Conservation (phyloP, 495 filamentous ascomycete genomes). For the Penicillium waksmanii region DNA sequence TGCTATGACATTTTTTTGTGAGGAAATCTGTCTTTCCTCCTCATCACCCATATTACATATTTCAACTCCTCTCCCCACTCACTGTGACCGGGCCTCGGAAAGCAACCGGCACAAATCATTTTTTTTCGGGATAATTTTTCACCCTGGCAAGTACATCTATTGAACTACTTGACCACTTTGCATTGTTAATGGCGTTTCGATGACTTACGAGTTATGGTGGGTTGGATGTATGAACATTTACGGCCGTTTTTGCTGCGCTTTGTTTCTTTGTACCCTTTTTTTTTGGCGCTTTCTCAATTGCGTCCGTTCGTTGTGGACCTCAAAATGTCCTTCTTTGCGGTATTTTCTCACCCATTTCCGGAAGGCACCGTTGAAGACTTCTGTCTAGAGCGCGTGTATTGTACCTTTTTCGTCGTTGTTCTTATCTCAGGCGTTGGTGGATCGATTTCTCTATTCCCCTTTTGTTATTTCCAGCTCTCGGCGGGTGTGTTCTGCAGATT, state of each 20-base stretch:
- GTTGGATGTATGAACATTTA: slow-evolving; percentile 54
- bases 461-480: slow-evolving; percentile 12
- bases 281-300: slow-evolving; percentile 16
- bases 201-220: slow-evolving; percentile 46
- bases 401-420: slow-evolving; percentile 37
- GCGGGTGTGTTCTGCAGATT: slow-evolving; percentile 5
- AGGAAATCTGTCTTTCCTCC: background rate
- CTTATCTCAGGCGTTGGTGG: slow-evolving; percentile 15
- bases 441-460: slow-evolving; percentile 20
- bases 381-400: slow-evolving; percentile 54
- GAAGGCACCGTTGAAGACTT: slow-evolving; percentile 43
- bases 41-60: slow-evolving; percentile 2
- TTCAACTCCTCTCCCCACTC: background rate
- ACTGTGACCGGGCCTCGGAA: background rate
- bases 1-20: slow-evolving; percentile 5
- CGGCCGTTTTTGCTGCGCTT: slow-evolving; percentile 34
- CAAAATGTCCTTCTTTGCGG: slow-evolving; percentile 36
- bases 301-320: slow-evolving; percentile 7
- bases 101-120: slow-evolving; percentile 14
- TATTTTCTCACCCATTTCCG: slow-evolving; percentile 37
- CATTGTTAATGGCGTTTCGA: slow-evolving; percentile 51
- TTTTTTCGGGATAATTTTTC: slow-evolving; percentile 14
- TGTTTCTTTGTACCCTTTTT: slow-evolving; percentile 26
- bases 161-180: slow-evolving; percentile 20
- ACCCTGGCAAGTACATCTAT: slow-evolving; percentile 4